A percentile compares a stretch with the other conserved stretches of the same genome.
Conservation (phyloP, 2,329 filamentous ascomycete species). For the Amphichorda felina region DNA sequence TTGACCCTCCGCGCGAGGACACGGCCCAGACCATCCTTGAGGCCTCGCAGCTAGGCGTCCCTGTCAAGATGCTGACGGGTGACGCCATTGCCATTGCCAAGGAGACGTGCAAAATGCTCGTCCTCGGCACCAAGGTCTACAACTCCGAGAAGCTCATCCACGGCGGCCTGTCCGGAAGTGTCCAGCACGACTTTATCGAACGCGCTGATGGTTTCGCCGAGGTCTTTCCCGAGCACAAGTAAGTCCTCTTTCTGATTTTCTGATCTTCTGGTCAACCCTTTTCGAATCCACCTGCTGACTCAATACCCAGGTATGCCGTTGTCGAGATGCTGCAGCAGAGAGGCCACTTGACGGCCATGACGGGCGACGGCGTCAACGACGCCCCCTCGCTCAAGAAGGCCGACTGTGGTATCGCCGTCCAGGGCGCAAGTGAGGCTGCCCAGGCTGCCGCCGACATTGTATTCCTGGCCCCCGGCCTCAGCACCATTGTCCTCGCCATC, state of each 20-base stretch:
- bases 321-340: slow-evolving; percentile 66
- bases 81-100: slow-evolving; percentile 71
- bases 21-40: slow-evolving; percentile 69
- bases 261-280: background rate
- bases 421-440: slow-evolving; percentile 60
- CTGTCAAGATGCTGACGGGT: slow-evolving; percentile 74
- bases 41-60: slow-evolving; percentile 63
- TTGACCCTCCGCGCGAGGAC: slow-evolving; percentile 68
- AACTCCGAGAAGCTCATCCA: slow-evolving; percentile 69
- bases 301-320: slow-evolving; percentile 33
- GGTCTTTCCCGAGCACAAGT: slow-evolving; percentile 67
- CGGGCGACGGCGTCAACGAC: slow-evolving; percentile 66
- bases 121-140: slow-evolving; percentile 70
- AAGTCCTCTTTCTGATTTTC: slow-evolving; percentile 22
- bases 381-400: slow-evolving; percentile 64
- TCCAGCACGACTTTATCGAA: slow-evolving; percentile 67
- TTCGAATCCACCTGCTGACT: background rate
- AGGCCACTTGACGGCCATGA: slow-evolving; percentile 64
- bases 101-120: slow-evolving; percentile 74
- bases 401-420: slow-evolving; percentile 63
- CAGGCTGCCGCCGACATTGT: slow-evolving; percentile 65
- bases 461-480: slow-evolving; percentile 61
- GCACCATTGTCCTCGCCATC: slow-evolving; percentile 61
- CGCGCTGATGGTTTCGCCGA: slow-evolving; percentile 63
- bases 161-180: slow-evolving; percentile 60